Base-by-base conservation (phyloP, 2,329 filamentous ascomycete genomes). In the Ceratocystiopsis minuta region DNA sequence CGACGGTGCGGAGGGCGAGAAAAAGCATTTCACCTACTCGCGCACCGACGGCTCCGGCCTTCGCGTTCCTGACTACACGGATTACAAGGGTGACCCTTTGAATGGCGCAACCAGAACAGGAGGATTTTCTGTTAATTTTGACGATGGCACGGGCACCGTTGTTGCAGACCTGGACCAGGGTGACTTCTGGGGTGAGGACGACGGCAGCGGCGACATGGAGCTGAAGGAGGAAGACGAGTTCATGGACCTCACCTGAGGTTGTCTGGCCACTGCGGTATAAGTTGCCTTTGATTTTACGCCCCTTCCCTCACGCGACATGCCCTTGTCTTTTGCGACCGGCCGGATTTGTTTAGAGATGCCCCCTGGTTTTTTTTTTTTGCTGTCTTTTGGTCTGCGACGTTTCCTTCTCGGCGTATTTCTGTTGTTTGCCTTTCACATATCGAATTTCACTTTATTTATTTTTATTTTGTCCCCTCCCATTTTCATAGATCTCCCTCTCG, bases 1-100 rank as follows among this genome's bases (percentile, higher is more conserved):
- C 49, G 69, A 68, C 32, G 77, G 70, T 10, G 48, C 46, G 9
- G 48, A 49, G 15, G 48, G 46, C 18, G 49, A 51, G 35, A 46
- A 50, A 37, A 49, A 43, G 36, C 45, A 43, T 37, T 87, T 93
- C 57, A 72, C 74, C 13, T 98, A 98, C 63, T 82, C 85, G 18
- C 78, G 90, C 46, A 78, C 75, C 15, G 74, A 80, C 24, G 88
- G 88, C 33, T 85, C 78, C 41, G 87, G 88, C 14, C 72, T 96
- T 31, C 77, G 88, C 24, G 90, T 98, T 10, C 90, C 90, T 16
- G 82, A 87, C 50, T 86, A 90, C 59, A 98, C 90, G 38, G 90
- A 94, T 58, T 76, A 88, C 52, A 80, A 84, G 45, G 90, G 90
- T 36, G 85, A 94, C 38, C 66, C 80, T 10, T 54, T 88, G 18